Base-by-base conservation (phyloP, 1,139 yeast species). In the Sugiyamaella pinicola region DNA sequence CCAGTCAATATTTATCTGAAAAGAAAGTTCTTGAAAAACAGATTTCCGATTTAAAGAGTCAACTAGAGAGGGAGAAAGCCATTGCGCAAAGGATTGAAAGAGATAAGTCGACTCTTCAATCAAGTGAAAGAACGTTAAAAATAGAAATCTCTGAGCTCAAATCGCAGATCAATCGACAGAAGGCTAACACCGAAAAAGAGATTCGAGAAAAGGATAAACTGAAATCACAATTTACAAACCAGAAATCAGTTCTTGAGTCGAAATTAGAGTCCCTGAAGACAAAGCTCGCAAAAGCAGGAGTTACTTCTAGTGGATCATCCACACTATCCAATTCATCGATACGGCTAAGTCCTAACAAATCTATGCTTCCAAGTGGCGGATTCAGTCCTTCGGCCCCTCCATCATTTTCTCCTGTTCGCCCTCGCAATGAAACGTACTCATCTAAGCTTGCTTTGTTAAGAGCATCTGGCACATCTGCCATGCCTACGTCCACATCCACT, bases 231-330 rank as follows among this genome's bases (percentile, higher is more conserved):
- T 48, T 52, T 24, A 49, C 56, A 8, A 58, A 57, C 22, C 58
- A 58, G 34, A 58, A 59, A 46, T 55, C 60, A 1, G 62, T 55
- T 10, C 40, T 57, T 41, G 64, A 61, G 37, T 44, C 57, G 3
- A 59, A 57, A 49, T 21, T 58, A 9, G 63, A 58, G 12, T 40
- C 49, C 7, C 40, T 61, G 13, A 57, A 54, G 44, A 33, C 48
- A 34, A 59, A 57, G 44, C 28, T 61, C 24, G 37, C 28, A 10
- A 42, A 21, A 13, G 19, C 28, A 10, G 17, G 26, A 2, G 13
- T 29, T 19, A 44, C 38, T 4, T 26, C 42, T 10, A 15, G 33
- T n/a, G 46, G 49, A 9, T 51, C 44, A 18, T 24, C 37, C 3
- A 50, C 49, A 12, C 8, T 46, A 7, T 37, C 49, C n/a, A 38